These are phyloP conservation scores for Annulohypoxylon maeteangense DNA, from an alignment of 495 filamentous ascomycete species.

Conservation along the genomic window DNA sequence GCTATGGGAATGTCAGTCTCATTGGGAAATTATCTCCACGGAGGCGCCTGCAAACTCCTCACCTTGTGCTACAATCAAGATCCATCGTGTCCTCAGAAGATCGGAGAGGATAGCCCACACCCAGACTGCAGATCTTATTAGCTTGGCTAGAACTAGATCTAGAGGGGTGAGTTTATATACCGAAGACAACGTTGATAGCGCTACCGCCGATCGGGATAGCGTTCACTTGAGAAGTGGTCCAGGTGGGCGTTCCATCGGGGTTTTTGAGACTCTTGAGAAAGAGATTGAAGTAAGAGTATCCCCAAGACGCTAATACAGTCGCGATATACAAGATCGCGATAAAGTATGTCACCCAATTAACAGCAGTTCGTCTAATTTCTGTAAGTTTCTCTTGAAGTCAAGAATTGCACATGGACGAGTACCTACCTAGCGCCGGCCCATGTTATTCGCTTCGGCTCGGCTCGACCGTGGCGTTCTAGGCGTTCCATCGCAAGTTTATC, in stretches of 20 bases:
- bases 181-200: slow-evolving; percentile 52
- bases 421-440: slow-evolving; percentile 50
- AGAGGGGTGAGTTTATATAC: slow-evolving; percentile 23
- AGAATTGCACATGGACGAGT: neutral
- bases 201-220: slow-evolving; percentile 52
- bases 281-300: slow-evolving; percentile 55
- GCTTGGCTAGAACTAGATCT: neutral
- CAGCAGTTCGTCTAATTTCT: slow-evolving; percentile 45
- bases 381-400: slow-evolving; percentile 17
- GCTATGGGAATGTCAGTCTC: slow-evolving; percentile 28
- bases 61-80: slow-evolving; percentile 52
- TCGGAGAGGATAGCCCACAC: slow-evolving; percentile 55
- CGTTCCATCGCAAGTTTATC: slow-evolving; percentile 44
- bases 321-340: slow-evolving; percentile 51
- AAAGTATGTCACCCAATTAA: slow-evolving; percentile 51
- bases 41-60: slow-evolving; percentile 1
- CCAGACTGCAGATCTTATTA: slow-evolving; percentile 47
- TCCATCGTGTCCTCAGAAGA: slow-evolving; percentile 51
- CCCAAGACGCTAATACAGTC: slow-evolving; percentile 52
- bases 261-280: slow-evolving; percentile 52
- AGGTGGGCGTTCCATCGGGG: slow-evolving; percentile 48
- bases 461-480: slow-evolving; percentile 48
- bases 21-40: neutral
- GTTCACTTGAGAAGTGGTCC: slow-evolving; percentile 52
- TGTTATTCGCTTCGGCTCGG: slow-evolving; percentile 51